Percentiles rank a stretch among this genome's conserved stretches.
Conservation (phyloP, 2,329 filamentous ascomycete species). For the Xylariaceae sp. region DNA sequence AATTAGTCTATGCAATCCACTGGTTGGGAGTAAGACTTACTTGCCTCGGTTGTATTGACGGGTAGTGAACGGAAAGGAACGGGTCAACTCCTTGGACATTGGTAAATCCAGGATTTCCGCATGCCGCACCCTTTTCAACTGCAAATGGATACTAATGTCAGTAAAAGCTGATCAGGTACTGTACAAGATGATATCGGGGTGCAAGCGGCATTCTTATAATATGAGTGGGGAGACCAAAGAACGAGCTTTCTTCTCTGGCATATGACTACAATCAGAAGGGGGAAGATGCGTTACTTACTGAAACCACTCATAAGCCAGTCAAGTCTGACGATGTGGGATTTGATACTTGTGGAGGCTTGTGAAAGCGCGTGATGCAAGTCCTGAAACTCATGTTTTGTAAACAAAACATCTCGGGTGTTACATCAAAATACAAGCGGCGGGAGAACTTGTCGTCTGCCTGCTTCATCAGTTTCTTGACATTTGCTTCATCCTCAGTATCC, state of each 20-base stretch:
- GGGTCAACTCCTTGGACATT: too few relatives aligned
- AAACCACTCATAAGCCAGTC: conserved; percentile 54
- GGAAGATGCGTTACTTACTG: conserved; percentile 12
- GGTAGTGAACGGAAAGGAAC: too few relatives aligned
- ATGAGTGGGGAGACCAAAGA: background rate
- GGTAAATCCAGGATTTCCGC: conserved; percentile 14
- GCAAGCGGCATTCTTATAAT: background rate
- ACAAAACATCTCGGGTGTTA: too few relatives aligned
- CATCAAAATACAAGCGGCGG: too few relatives aligned
- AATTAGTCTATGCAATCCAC: too few relatives aligned
- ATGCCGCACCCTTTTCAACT: conserved; percentile 23
- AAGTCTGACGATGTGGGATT: conserved; percentile 39
- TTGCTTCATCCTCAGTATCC: too few relatives aligned
- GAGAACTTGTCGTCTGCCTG: too few relatives aligned
- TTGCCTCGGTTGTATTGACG: too few relatives aligned
- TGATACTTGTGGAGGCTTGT: conserved; percentile 37
- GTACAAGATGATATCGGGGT: background rate
- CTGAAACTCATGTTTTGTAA: conserved; percentile 44
- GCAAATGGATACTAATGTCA: background rate
- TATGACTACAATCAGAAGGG: background rate
- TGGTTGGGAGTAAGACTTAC: too few relatives aligned
- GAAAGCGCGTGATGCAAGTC: conserved; percentile 37
- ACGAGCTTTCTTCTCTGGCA: background rate
- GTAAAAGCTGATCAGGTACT: background rate
- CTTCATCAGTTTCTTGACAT: too few relatives aligned